Evolutionary conservation across 2,329 filamentous ascomycete species (phyloP).

Genomic region (Cordyceps fumosorosea): DNA sequence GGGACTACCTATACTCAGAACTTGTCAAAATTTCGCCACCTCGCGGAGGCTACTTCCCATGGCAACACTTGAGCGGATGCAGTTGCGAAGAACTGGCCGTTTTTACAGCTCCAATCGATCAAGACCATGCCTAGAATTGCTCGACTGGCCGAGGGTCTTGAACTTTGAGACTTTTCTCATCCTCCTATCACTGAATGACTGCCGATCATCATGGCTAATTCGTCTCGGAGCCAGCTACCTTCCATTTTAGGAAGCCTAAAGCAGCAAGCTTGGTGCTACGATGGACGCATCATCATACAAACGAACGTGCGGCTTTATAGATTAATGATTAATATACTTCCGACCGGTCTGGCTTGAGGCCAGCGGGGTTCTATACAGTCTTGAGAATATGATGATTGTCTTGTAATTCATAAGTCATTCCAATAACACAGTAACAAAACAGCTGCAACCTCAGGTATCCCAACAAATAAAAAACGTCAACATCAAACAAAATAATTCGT

Average conservation of each 20-base stretch:
- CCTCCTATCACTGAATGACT: background rate
- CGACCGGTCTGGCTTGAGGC: background rate
- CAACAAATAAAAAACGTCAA: background rate
- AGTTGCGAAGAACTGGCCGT: no score
- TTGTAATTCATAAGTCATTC: slow-evolving; percentile 10
- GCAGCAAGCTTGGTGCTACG: background rate
- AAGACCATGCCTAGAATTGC: background rate
- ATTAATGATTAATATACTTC: background rate
- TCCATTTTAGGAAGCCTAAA: background rate
- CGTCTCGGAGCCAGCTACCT: background rate
- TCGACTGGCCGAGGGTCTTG: background rate
- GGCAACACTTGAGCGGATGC: background rate
- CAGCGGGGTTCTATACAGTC: background rate
- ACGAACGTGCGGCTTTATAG: background rate
- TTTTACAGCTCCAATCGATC: no score
- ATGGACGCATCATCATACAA: background rate
- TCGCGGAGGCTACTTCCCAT: background rate
- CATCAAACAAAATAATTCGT: background rate
- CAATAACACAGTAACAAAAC: background rate
- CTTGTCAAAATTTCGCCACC: background rate
- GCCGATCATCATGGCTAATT: background rate
- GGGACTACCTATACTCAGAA: background rate
- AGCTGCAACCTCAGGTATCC: slow-evolving; percentile 1
- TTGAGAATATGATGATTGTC: background rate
- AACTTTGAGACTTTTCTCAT: background rate